phyloP scores from a whole-genome alignment of 2,329 filamentous ascomycete genomes.

The Colletotrichum costaricense region DNA sequence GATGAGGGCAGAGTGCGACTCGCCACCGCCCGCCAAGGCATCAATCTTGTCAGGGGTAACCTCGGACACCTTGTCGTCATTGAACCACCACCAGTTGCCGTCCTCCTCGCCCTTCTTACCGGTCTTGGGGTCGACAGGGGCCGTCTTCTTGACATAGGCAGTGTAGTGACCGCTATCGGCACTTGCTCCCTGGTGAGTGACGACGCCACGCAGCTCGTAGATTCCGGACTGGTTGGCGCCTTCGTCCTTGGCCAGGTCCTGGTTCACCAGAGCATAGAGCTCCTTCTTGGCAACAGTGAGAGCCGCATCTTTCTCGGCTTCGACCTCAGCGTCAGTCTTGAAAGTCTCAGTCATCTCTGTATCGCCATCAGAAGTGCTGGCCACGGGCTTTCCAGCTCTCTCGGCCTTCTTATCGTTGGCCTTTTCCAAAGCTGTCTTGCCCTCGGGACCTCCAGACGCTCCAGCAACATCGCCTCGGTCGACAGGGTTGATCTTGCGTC shows the following conservation, averaged over 20 bases:
- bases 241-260: slow-evolving; percentile 79
- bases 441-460: slow-evolving; percentile 57
- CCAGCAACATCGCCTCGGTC: slow-evolving; percentile 58
- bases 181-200: slow-evolving; percentile 96
- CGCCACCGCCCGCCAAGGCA: slow-evolving; percentile 87
- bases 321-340: slow-evolving; percentile 95
- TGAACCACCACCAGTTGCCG: slow-evolving; percentile 99
- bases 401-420: slow-evolving; percentile 51
- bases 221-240: slow-evolving; percentile 93
- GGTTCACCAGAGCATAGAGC: slow-evolving; percentile 80
- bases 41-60: slow-evolving; percentile 93
- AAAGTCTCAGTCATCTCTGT: slow-evolving; percentile 79
- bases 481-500: slow-evolving; percentile 77
- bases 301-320: slow-evolving; percentile 82
- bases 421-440: slow-evolving; percentile 62
- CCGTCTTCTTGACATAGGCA: slow-evolving; percentile 94
- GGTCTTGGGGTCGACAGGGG: slow-evolving; percentile 76
- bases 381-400: slow-evolving; percentile 45
- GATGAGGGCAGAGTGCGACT: slow-evolving; percentile 86
- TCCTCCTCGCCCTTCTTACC: slow-evolving; percentile 85
- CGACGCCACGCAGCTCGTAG: slow-evolving; percentile 92
- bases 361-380: slow-evolving; percentile 69
- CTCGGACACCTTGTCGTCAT: slow-evolving; percentile 96
- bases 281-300: slow-evolving; percentile 89
- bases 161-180: slow-evolving; percentile 99